A percentile compares a stretch with the other conserved stretches of the same genome.
Evolutionary conservation across 2,329 filamentous ascomycete species (phyloP).

Genomic region (Trichoderma hamatum): DNA sequence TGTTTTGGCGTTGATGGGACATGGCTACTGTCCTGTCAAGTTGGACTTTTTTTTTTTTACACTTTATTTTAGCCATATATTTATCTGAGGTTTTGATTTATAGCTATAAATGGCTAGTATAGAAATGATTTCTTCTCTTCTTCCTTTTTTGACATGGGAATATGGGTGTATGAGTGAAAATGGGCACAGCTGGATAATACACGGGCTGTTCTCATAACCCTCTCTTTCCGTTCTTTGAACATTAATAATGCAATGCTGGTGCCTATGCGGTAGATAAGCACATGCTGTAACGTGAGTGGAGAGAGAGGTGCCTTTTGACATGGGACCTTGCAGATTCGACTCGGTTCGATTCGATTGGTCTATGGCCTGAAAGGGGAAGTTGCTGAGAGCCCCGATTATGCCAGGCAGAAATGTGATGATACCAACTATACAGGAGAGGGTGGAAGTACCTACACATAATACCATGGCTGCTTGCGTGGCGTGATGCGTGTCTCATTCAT

Average conservation of each 20-base stretch:
- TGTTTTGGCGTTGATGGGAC: conserved; percentile 14
- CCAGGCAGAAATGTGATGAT: not conserved
- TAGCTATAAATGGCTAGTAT: not conserved
- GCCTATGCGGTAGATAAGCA: not conserved
- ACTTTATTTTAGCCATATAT: not conserved
- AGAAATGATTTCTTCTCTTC: not conserved
- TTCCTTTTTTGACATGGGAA: not conserved
- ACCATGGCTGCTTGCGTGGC: not conserved
- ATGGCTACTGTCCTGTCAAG: not conserved
- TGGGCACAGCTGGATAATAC: not conserved
- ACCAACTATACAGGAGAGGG: not conserved
- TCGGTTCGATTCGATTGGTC: not conserved
- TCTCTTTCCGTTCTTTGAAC: not conserved
- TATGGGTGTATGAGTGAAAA: not conserved
- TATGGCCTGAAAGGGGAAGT: not conserved
- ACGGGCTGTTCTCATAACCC: not conserved
- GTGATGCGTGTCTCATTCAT: not conserved
- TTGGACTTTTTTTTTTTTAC: not conserved
- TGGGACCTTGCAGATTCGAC: not conserved
- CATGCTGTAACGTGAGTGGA: not conserved
- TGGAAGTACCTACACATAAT: not conserved
- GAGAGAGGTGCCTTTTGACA: not conserved
- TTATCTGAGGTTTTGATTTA: not conserved
- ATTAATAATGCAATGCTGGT: not conserved
- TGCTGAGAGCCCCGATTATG: not conserved